Percentiles rank a stretch among this genome's conserved stretches.
Evolutionary conservation across 805 yeast species (phyloP).

Genomic region (Ogataea philodendri): DNA sequence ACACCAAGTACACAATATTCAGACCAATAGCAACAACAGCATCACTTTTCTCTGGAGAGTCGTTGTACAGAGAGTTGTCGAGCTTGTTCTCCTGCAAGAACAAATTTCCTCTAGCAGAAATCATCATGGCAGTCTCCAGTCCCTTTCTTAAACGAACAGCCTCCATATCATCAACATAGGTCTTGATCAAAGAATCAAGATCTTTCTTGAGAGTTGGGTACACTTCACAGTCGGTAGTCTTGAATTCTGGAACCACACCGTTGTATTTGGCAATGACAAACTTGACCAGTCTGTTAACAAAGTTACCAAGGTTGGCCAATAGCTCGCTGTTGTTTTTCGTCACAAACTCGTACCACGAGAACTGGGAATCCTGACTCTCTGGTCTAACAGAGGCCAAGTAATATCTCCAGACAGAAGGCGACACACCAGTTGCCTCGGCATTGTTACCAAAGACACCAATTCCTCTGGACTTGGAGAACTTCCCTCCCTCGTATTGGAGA

Average conservation of each 20-base stretch:
- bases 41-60: constrained; percentile 76
- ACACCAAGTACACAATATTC: constrained; percentile 82
- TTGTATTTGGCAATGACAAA: constrained; percentile 88
- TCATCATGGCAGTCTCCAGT: constrained; percentile 84
- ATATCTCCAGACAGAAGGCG: constrained; percentile 97
- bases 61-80: constrained; percentile 79
- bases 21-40: constrained; percentile 91
- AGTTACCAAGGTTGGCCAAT: constrained; percentile 94
- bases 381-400: constrained; percentile 92
- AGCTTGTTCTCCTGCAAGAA: constrained; percentile 95
- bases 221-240: constrained; percentile 46
- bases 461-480: constrained; percentile 96
- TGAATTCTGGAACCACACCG: constrained; percentile 78
- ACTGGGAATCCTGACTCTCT: constrained; percentile 92
- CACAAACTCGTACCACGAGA: constrained; percentile 96
- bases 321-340: constrained; percentile 90
- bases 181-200: constrained; percentile 56
- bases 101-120: constrained; percentile 90
- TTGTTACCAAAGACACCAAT: constrained; percentile 98
- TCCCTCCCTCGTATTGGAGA: constrained; percentile 96
- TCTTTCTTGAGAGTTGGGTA: constrained; percentile 51
- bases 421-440: constrained; percentile 88
- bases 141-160: constrained; percentile 81
- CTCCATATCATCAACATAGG: constrained; percentile 73
- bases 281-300: constrained; percentile 89